phyloP scores from a whole-genome alignment of 2,329 filamentous ascomycete genomes.

The Neopestalotiopsis clavispora region DNA sequence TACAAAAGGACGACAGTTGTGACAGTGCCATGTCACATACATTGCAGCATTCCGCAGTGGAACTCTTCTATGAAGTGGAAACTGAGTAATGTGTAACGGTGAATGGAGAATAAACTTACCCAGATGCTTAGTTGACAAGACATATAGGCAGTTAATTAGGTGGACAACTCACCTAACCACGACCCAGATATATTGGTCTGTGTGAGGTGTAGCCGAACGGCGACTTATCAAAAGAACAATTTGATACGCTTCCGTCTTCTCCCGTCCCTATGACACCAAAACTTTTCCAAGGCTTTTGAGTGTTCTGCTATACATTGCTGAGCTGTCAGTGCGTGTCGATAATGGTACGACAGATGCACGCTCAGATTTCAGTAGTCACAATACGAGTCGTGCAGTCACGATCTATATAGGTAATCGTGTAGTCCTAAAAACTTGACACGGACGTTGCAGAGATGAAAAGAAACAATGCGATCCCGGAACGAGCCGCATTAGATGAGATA shows the following conservation, averaged over 20 bases:
- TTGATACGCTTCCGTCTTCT: neutral
- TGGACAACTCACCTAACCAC: neutral
- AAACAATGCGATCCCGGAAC: slow-evolving; percentile 6
- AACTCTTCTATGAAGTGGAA: neutral
- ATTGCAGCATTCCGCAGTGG: neutral
- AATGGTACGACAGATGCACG: neutral
- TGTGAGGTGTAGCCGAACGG: neutral
- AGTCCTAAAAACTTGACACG: neutral
- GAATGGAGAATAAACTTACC: neutral
- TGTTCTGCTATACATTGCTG: neutral
- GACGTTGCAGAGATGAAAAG: neutral
- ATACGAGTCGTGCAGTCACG: neutral
- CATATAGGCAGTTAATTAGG: neutral
- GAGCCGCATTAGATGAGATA: slow-evolving; percentile 1
- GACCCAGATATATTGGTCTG: slow-evolving; percentile 1
- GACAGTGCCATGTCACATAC: neutral
- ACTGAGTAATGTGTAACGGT: neutral
- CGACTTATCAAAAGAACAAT: neutral
- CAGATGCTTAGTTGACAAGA: neutral
- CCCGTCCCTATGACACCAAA: neutral
- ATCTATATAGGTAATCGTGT: neutral
- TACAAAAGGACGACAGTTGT: slow-evolving; percentile 3
- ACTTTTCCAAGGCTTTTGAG: too few species aligned
- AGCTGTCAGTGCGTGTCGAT: neutral
- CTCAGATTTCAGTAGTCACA: neutral